These are phyloP conservation scores for Penicillium malachiteum DNA, from an alignment of 495 filamentous ascomycete species.

Conservation along the genomic window DNA sequence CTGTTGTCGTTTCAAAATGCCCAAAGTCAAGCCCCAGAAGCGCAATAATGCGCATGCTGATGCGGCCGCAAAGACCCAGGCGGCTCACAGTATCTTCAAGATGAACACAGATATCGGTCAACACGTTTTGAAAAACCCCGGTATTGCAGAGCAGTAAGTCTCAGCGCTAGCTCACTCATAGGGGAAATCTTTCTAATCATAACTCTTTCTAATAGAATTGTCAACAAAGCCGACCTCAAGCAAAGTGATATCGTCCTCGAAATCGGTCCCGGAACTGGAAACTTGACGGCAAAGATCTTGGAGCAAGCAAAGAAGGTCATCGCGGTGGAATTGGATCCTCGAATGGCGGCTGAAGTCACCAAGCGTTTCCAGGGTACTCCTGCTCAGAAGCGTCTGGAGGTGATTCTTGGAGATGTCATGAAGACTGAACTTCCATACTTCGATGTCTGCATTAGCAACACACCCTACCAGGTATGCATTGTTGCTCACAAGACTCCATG, in stretches of 20 bases:
- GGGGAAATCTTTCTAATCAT: neutral
- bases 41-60: conserved; percentile 51
- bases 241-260: conserved; percentile 81
- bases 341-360: conserved; percentile 95
- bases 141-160: conserved; percentile 66
- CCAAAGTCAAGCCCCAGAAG: conserved; percentile 51
- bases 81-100: conserved; percentile 81
- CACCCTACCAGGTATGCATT: conserved; percentile 70
- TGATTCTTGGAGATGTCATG: conserved; percentile 89
- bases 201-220: conserved; percentile 50
- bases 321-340: conserved; percentile 89
- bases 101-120: conserved; percentile 85
- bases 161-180: neutral
- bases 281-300: conserved; percentile 84
- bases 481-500: conserved; percentile 5
- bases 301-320: conserved; percentile 84
- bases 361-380: conserved; percentile 90
- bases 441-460: conserved; percentile 91
- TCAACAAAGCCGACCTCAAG: conserved; percentile 84
- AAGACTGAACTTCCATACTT: conserved; percentile 85
- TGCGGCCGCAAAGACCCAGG: conserved; percentile 47
- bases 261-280: conserved; percentile 79
- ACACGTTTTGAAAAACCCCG: conserved; percentile 95
- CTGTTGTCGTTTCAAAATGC: conserved; percentile 20
- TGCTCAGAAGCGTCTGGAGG: conserved; percentile 73